Evolutionary conservation across 2,329 filamentous ascomycete species (phyloP).

Genomic region (Tolypocladium tropicale): DNA sequence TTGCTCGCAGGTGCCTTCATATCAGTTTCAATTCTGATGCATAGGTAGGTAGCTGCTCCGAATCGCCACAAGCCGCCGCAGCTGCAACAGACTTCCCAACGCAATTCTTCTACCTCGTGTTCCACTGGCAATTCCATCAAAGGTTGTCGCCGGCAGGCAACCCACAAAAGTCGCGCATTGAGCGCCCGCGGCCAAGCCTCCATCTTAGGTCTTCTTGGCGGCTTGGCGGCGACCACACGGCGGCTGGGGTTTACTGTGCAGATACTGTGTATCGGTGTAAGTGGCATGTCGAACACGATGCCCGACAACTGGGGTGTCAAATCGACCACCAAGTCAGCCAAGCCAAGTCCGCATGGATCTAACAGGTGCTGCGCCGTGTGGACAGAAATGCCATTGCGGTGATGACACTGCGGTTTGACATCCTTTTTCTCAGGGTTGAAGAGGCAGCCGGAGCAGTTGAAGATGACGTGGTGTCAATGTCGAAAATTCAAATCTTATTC

Average conservation of each 20-base stretch:
- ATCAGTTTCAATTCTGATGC: background rate
- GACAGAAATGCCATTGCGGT: too few relatives aligned
- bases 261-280: background rate
- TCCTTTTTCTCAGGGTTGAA: background rate
- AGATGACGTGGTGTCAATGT: background rate
- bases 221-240: background rate
- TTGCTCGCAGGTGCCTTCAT: background rate
- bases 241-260: background rate
- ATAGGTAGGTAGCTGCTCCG: too few relatives aligned
- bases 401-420: too few relatives aligned
- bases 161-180: background rate
- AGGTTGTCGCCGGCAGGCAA: background rate
- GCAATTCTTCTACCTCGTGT: background rate
- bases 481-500: too few relatives aligned
- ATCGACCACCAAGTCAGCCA: background rate
- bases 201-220: background rate
- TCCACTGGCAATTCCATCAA: background rate
- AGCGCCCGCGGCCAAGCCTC: background rate
- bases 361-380: background rate
- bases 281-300: background rate
- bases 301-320: background rate
- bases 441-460: background rate
- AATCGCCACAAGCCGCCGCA: background rate
- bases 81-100: background rate
- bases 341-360: background rate